Conservation (phyloP, 257 asterid species). For the Gynochthodes officinalis region DNA sequence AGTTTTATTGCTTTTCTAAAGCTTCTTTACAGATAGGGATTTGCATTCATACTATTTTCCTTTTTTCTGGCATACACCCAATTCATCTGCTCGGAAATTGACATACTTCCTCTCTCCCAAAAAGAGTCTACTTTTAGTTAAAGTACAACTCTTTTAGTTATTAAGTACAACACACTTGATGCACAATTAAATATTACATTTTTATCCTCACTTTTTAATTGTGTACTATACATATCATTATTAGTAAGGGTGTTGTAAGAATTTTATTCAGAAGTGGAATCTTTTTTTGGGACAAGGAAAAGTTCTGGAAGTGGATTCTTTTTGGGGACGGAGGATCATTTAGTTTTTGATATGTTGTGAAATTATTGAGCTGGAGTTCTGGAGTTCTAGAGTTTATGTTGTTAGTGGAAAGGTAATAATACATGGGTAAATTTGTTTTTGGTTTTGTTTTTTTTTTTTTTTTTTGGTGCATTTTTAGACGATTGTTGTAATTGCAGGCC, state of each 20-base stretch:
- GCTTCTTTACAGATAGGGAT: neutral
- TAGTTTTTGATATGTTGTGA: neutral
- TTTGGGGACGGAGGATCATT: too few relatives aligned
- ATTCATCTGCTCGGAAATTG: neutral
- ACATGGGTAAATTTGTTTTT: neutral
- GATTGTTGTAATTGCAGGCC: conserved; percentile 42
- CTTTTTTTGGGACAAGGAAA: too few relatives aligned
- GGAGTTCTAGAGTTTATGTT: neutral
- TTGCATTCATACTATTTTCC: neutral
- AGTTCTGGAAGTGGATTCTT: too few relatives aligned
- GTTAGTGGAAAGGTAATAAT: neutral
- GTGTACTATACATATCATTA: too few relatives aligned
- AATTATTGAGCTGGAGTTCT: neutral
- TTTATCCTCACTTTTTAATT: too few relatives aligned
- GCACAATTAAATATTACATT: too few relatives aligned
- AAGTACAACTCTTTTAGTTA: too few relatives aligned
- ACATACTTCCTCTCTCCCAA: too few relatives aligned
- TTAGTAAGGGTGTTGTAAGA: too few relatives aligned
- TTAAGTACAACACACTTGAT: too few relatives aligned
- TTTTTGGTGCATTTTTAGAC: neutral
- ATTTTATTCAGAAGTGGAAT: too few relatives aligned
- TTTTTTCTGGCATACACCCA: neutral
- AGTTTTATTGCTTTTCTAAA: neutral
- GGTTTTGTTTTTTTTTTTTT: neutral
- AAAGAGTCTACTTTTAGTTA: too few relatives aligned